Evolutionary conservation across 1,284 basidiomycete species (phyloP), one percentile per base, ranked within the genome.

Genomic region (Ganoderma resinaceum): DNA sequence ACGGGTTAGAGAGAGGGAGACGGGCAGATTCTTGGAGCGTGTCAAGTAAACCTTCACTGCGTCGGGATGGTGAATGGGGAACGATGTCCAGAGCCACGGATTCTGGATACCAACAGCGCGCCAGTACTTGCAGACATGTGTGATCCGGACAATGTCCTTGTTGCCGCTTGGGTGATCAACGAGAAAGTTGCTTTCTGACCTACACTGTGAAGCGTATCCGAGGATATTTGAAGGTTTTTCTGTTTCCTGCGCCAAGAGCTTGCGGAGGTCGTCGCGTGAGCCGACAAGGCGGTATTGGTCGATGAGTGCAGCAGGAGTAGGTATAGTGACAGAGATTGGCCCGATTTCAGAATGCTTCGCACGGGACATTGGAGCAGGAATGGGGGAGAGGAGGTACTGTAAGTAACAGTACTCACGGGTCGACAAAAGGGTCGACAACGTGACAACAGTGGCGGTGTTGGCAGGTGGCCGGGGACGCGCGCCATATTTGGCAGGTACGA

Each of bases 1-100:
- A 16, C n/a, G 7, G 33, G 20, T 37, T 5, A 59, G 18, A 16
- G 37, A 23, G n/a, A 59, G 18, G 58, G 58, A 59, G 12, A 59
- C 8, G 58, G 58, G 58, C n/a, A 59, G 9, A 37, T n/a, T 59
- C 23, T 59, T 59, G 23, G 58, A 59, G 58, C 37, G 58, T 40
- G 33, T 23, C 37, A 59, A 59, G 14, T n/a, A 26, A n/a, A 38
- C 33, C 29, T 58, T 29, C 55, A 58, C 37, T 12, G 26, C 26
- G 12, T 6, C 16, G 26, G 52, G 14, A 31, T 31, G 52, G 52
- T 29, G 52, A 14, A 53, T 53, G 16, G 52, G 52, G 29, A 53
- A 31, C 5, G 52, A 53, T 7, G 52, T 53, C 52, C 52, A 53
- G 52, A 53, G 52, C 52, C 26, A 31, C 1, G 52, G 52, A 29